Evolutionary conservation across 1,284 basidiomycete genomes (phyloP), one percentile per base, ranked within the genome.

Genomic region (Exobasidium cylindrosporum): DNA sequence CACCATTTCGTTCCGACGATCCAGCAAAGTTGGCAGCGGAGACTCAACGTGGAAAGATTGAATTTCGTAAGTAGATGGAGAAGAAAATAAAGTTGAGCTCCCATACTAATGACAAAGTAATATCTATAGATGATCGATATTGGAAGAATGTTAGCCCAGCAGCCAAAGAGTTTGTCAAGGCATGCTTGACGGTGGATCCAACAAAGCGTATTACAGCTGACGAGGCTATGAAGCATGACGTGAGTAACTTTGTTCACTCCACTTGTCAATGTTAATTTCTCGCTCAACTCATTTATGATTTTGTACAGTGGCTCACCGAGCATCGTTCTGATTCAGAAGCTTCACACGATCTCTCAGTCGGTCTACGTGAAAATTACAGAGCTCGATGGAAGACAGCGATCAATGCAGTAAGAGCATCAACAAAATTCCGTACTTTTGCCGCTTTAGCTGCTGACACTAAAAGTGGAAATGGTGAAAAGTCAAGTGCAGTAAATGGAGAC

Each of bases 1-100:
- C 79, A 0, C 96, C 95, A 0, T 97, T 97, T 84, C 86, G 92
- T 40, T 88, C 89, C 0, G 89, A 91, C 47, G 89, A 94, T 72
- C 83, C 87, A 55, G 85, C 86, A 57, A 86, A 88, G 61, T 84
- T 97, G 55, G 84, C 90, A 54, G 85, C 86, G 35, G 92, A 97
- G 79, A 94, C 91, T 17, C 88, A 87, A 1, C 85, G 86, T 32
- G 92, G 88, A 1, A 88, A 87, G 71, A 85, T 97, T 57, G 88
- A 89, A 70, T 97, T 97, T 58, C 64, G 35, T 40, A 40, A 40
- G 35, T 40, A 17, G 17, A 40, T 4, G 13, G 4, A 10, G 24
- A 26, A 50, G 24, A 17, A n/a, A 32, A 17, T 3, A 4, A 40
- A 28, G n/a, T 57, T 1, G 56, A 3, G 23, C 21, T 17, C 6